Percentiles rank a stretch among this genome's conserved stretches.
Conservation (phyloP, 2,329 filamentous ascomycete species). For the Fusarium sp. region DNA sequence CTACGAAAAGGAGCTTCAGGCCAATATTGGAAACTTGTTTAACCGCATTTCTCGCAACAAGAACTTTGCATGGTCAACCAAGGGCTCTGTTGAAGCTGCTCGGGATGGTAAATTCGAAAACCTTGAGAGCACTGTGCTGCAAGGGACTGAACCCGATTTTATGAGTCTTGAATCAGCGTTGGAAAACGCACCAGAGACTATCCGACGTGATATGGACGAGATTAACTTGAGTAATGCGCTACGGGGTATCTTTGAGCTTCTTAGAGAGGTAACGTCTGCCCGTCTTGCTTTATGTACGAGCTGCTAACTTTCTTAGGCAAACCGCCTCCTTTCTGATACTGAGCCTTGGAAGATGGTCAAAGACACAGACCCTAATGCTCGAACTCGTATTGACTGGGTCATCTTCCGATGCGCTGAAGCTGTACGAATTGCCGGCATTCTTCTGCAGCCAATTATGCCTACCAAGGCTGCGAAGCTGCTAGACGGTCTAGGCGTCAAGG, state of each 20-base stretch:
- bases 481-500: conserved; percentile 78
- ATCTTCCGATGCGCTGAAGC: conserved; percentile 81
- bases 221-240: conserved; percentile 74
- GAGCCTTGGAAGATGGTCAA: conserved; percentile 75
- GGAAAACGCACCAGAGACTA: conserved; percentile 43
- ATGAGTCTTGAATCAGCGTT: conserved; percentile 46
- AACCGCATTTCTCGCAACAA: conserved; percentile 75
- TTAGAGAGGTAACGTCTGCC: conserved; percentile 63
- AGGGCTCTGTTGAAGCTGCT: conserved; percentile 61
- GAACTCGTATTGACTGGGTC: conserved; percentile 62
- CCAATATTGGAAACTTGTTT: conserved; percentile 82
- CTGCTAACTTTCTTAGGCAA: conserved; percentile 49
- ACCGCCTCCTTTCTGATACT: conserved; percentile 64
- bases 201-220: conserved; percentile 68
- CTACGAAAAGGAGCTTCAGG: conserved; percentile 83
- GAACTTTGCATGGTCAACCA: conserved; percentile 70
- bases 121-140: background rate
- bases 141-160: conserved; percentile 17
- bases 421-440: conserved; percentile 81
- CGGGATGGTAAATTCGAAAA: conserved; percentile 43
- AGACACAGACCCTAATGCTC: conserved; percentile 48
- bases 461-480: conserved; percentile 77
- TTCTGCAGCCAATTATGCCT: conserved; percentile 93
- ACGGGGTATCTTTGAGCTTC: conserved; percentile 69
- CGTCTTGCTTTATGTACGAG: background rate